phyloP scores from a whole-genome alignment of 1,284 basidiomycete genomes.

The Austroboletus olivaceoglutinosus region DNA sequence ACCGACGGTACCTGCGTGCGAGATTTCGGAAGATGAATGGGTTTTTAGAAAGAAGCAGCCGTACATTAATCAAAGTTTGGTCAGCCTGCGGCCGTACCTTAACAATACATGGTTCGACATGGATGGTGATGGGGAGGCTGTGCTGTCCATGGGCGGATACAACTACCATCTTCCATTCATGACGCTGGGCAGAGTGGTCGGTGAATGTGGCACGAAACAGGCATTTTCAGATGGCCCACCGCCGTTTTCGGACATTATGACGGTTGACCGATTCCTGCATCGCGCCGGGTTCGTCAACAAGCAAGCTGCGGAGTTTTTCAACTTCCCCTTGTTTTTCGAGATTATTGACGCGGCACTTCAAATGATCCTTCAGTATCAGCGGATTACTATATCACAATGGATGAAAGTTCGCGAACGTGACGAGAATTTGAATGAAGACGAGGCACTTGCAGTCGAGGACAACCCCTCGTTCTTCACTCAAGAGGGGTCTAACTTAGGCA shows the following conservation, averaged over 20 bases:
- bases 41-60: constrained; percentile 49
- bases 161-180: not conserved
- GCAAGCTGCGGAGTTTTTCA: too few relatives aligned
- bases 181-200: not conserved
- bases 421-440: too few relatives aligned
- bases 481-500: too few relatives aligned
- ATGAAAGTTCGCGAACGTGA: too few relatives aligned
- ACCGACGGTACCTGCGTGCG: constrained; percentile 43
- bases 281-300: constrained; percentile 37
- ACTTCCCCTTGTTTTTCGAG: too few relatives aligned
- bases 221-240: constrained; percentile 24
- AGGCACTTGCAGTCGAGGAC: too few relatives aligned
- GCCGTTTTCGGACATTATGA: constrained; percentile 41
- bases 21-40: constrained; percentile 54
- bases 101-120: constrained; percentile 46
- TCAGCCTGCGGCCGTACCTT: constrained; percentile 54
- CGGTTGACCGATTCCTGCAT: constrained; percentile 44
- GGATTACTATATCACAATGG: too few relatives aligned
- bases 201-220: not conserved
- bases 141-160: not conserved
- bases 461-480: too few relatives aligned
- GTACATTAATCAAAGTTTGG: constrained; percentile 37
- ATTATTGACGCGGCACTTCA: too few relatives aligned
- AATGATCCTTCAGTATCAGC: too few relatives aligned
- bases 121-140: constrained; percentile 40